phyloP scores from a whole-genome alignment of 2,329 filamentous ascomycete species.

The Sclerotiophoma versabilis region DNA sequence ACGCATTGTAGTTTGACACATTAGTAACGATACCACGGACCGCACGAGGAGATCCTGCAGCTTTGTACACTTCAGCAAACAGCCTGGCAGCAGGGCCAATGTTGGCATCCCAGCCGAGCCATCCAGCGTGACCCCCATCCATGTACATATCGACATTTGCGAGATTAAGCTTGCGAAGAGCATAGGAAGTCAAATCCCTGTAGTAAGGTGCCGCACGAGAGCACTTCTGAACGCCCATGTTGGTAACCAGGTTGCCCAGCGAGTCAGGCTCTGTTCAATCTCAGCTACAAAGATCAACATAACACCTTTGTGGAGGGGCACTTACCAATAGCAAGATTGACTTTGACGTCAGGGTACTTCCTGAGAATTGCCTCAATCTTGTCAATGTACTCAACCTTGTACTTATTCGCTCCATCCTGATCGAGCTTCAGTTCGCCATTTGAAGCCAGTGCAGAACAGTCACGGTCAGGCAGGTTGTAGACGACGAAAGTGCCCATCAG shows the following conservation, averaged over 20 bases:
- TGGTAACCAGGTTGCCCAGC: conserved; percentile 69
- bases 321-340: conserved; percentile 59
- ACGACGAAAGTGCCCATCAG: conserved; percentile 64
- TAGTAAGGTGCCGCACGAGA: conserved; percentile 62
- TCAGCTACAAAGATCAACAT: background rate
- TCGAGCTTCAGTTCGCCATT: conserved; percentile 68
- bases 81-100: conserved; percentile 59
- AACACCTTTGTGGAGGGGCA: background rate
- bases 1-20: conserved; percentile 67
- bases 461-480: conserved; percentile 69
- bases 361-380: conserved; percentile 61
- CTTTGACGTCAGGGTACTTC: conserved; percentile 60
- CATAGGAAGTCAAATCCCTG: conserved; percentile 63
- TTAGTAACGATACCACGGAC: conserved; percentile 64
- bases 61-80: conserved; percentile 57
- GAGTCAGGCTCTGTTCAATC: conserved; percentile 61
- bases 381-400: conserved; percentile 61
- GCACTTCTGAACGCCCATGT: conserved; percentile 63
- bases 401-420: conserved; percentile 58
- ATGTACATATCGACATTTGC: conserved; percentile 70
- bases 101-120: conserved; percentile 70
- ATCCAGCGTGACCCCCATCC: conserved; percentile 69
- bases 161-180: conserved; percentile 63
- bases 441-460: conserved; percentile 68
- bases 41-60: conserved; percentile 55